A percentile compares a stretch with the other conserved stretches of the same genome.
Conservation (phyloP, 495 filamentous ascomycete genomes). For the Penicillium cosmopolitanum region DNA sequence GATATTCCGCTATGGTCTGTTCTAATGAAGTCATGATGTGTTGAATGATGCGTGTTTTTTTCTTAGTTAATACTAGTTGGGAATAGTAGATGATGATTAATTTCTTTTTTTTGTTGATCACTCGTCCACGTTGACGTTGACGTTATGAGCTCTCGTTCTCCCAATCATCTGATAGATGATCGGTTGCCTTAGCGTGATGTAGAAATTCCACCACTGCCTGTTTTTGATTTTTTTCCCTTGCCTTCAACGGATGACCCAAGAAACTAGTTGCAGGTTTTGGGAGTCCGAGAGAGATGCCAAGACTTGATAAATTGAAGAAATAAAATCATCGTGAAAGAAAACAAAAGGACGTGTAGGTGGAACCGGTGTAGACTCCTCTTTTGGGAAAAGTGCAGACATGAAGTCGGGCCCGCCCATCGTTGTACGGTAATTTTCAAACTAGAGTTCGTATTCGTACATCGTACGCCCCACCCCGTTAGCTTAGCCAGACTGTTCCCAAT, state of each 20-base stretch:
- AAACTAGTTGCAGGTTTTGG: not conserved
- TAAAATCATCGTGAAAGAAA: not conserved
- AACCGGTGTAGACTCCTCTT: slow-evolving; percentile 1
- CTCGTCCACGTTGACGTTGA: not conserved
- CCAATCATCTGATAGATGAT: not conserved
- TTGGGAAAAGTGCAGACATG: slow-evolving; percentile 8
- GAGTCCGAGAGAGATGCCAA: slow-evolving; percentile 1
- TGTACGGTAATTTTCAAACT: slow-evolving; percentile 20
- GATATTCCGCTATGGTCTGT: slow-evolving; percentile 2
- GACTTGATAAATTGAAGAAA: not conserved
- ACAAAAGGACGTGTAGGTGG: slow-evolving; percentile 3
- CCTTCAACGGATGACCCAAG: not conserved
- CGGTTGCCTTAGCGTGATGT: not conserved
- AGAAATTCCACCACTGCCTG: slow-evolving; percentile 10
- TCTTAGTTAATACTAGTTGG: not conserved
- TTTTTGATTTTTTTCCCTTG: not conserved
- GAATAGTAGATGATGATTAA: not conserved
- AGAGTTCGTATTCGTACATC: not conserved
- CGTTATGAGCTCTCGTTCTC: not conserved
- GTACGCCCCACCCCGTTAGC: no score
- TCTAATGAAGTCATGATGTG: slow-evolving; percentile 9
- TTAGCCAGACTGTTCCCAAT: not conserved
- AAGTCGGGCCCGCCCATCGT: slow-evolving; percentile 10
- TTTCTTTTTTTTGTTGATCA: not conserved
- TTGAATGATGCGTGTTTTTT: not conserved